Base-by-base conservation (phyloP, 73 alveolate genomes). In the Durusdinium trenchii region DNA sequence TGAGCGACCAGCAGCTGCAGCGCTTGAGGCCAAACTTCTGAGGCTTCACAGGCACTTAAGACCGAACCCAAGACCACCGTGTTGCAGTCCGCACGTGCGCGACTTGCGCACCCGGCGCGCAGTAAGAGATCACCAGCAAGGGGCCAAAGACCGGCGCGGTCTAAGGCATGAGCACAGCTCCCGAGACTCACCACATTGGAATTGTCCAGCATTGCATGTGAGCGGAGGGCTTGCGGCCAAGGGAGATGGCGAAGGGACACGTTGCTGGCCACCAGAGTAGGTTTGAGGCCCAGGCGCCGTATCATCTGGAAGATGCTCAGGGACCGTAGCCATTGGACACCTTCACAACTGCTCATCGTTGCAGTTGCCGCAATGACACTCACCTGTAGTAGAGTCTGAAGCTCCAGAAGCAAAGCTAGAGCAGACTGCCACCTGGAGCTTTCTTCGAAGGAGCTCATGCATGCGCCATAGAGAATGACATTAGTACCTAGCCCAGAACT, bases 161-260 rank as follows among this genome's bases (percentile, higher is more conserved):
- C 62, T 43, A 78, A 18, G 89, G 64, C 89, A 46, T 78, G 89
- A 45, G 89, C 64, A 57, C 43, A 46, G 89, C 89, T 78, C 4
- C 89, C 89, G 6, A 78, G 89, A 42, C 89, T 78, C 62, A 78
- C 89, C 89, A 78, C 89, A 43, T 43, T 46, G n/a, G n/a, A n/a
- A n/a, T n/a, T n/a, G n/a, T n/a, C n/a, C 50, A 46, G 61, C 45
- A 40, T 28, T 16, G 57, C 64, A 30, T 78, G 57, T 18, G 62
- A 30, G 18, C 43, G 62, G 47, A 78, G 89, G 61, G 89, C 89
- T 6, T 45, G 23, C 28, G 62, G 89, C 89, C 89, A 78, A 10
- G 89, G 64, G 5, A 26, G 28, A 42, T 62, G 43, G 60, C 89
- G 89, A n/a, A 78, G 30, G 40, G 61, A 57, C 18, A 78, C 38